phyloP scores from a whole-genome alignment of 306 rosid genomes.

The Cucurbita maxima region DNA sequence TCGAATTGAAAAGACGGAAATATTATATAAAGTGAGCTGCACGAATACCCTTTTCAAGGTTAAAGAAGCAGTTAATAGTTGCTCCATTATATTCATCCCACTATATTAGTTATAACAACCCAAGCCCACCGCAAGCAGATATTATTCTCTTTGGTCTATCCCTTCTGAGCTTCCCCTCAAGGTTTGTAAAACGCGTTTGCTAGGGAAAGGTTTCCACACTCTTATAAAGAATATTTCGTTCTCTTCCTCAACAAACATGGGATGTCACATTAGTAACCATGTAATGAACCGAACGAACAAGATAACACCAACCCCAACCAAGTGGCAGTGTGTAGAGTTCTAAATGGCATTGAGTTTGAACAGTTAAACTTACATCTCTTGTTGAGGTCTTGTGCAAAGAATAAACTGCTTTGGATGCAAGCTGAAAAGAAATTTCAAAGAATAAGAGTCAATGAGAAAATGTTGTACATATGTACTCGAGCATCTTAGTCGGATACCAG shows the following conservation, averaged over 20 bases:
- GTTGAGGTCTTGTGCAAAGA: slow-evolving; percentile 85
- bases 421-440: slow-evolving; percentile 27
- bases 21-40: neutral
- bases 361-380: slow-evolving; percentile 55
- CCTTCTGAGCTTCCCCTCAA: too few relatives aligned
- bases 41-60: neutral
- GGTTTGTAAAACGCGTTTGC: too few relatives aligned
- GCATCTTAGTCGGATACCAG: neutral
- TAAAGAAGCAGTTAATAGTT: neutral
- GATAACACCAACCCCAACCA: neutral
- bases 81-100: neutral
- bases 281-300: neutral
- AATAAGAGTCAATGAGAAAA: neutral
- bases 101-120: too few relatives aligned
- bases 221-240: too few relatives aligned
- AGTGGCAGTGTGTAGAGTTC: neutral
- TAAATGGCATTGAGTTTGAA: neutral
- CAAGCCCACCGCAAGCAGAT: too few relatives aligned
- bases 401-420: slow-evolving; percentile 85
- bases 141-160: too few relatives aligned
- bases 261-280: neutral
- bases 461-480: neutral
- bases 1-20: neutral
- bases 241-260: too few relatives aligned
- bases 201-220: too few relatives aligned